Percentiles rank a stretch among this genome's conserved stretches.
phyloP scores from a whole-genome alignment of 257 asterid species.

The Paulownia fortunei region DNA sequence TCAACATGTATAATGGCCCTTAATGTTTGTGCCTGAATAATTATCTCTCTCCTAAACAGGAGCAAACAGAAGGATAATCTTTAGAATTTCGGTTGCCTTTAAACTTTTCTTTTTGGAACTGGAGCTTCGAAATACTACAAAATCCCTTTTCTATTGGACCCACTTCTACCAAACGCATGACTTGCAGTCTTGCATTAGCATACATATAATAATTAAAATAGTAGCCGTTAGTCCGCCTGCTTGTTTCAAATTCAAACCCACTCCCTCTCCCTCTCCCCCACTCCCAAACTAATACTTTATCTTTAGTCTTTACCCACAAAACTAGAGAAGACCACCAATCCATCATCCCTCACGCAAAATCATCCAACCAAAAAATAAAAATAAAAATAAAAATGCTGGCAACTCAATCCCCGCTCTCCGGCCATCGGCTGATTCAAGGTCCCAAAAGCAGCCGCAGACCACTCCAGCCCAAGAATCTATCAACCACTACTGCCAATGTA shows the following conservation, averaged over 20 bases:
- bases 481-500: constrained; percentile 13
- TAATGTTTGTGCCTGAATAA: no score
- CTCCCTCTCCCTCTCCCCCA: not conserved
- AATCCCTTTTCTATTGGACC: not conserved
- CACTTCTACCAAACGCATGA: constrained; percentile 27
- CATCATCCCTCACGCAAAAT: not conserved
- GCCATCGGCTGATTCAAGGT: constrained; percentile 24
- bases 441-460: constrained; percentile 52
- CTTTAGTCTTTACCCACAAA: not conserved
- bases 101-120: not conserved
- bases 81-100: constrained; percentile 14
- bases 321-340: no score
- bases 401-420: constrained; percentile 37
- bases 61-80: not conserved
- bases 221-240: constrained; percentile 42
- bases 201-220: not conserved
- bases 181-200: not conserved
- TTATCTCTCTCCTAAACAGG: not conserved
- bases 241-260: constrained; percentile 48
- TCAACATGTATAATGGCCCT: no score
- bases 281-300: not conserved
- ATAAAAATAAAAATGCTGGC: constrained; percentile 32
- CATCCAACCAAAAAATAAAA: not conserved
- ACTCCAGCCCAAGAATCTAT: constrained; percentile 54
- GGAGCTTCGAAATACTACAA: not conserved